These are phyloP conservation scores for Neurospora terricola DNA, from an alignment of 495 filamentous ascomycete genomes.

Conservation along the genomic window DNA sequence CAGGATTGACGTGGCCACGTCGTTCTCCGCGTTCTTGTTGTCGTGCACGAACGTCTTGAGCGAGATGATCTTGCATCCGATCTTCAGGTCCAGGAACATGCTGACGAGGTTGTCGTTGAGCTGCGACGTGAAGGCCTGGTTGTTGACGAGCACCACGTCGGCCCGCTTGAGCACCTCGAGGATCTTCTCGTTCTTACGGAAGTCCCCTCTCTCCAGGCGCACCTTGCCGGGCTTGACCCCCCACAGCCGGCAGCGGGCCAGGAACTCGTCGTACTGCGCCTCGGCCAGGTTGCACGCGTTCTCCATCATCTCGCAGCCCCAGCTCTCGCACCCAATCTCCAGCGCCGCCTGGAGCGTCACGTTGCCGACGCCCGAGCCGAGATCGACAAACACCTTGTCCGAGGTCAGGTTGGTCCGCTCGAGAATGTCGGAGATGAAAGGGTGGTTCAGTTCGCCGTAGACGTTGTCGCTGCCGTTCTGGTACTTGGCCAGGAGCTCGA, in stretches of 20 bases:
- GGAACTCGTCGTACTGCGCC: conserved; percentile 78
- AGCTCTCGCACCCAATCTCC: conserved; percentile 87
- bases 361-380: conserved; percentile 92
- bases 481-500: conserved; percentile 71
- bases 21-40: conserved; percentile 36
- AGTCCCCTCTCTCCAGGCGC: conserved; percentile 75
- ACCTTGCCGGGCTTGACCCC: conserved; percentile 71
- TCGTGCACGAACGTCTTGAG: conserved; percentile 38
- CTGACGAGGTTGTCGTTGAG: conserved; percentile 79
- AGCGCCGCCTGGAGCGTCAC: conserved; percentile 91
- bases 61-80: conserved; percentile 73
- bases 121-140: conserved; percentile 81
- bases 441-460: conserved; percentile 84
- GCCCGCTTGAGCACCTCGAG: conserved; percentile 64
- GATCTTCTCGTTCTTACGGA: conserved; percentile 64
- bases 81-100: conserved; percentile 90
- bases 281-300: conserved; percentile 78
- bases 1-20: conserved; percentile 64
- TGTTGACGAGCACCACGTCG: conserved; percentile 93
- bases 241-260: conserved; percentile 77
- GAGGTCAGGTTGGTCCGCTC: conserved; percentile 68
- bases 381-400: conserved; percentile 78
- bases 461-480: conserved; percentile 83
- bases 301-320: conserved; percentile 92
- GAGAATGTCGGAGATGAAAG: conserved; percentile 71